phyloP scores from a whole-genome alignment of 2,329 filamentous ascomycete species.

The Talaromyces sp. region DNA sequence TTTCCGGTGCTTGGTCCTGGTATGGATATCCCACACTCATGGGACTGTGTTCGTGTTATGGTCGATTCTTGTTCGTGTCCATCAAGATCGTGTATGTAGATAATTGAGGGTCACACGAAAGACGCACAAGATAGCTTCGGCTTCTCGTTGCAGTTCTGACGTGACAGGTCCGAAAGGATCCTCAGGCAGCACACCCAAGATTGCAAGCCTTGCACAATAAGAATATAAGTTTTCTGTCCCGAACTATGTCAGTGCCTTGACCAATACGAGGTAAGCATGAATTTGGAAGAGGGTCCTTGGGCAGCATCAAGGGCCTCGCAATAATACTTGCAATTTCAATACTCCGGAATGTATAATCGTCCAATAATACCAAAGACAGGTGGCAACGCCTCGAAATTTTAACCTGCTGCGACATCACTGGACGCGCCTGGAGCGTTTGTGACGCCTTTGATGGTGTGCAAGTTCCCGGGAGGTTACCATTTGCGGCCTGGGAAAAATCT shows the following conservation, averaged over 20 bases:
- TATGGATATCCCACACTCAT: background rate
- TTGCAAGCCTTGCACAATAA: background rate
- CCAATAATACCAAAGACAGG: slow-evolving; percentile 16
- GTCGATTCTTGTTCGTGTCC: background rate
- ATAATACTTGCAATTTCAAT: slow-evolving; percentile 2
- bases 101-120: slow-evolving; percentile 1
- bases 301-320: slow-evolving; percentile 9
- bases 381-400: slow-evolving; percentile 5
- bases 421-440: slow-evolving; percentile 13
- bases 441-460: slow-evolving; percentile 9
- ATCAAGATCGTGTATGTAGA: background rate
- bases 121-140: background rate
- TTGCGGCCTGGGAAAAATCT: background rate
- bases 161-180: background rate
- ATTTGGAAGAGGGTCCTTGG: slow-evolving; percentile 1
- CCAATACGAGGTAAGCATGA: slow-evolving; percentile 12
- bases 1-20: background rate
- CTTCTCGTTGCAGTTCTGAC: background rate
- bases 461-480: slow-evolving; percentile 3
- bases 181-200: slow-evolving; percentile 10
- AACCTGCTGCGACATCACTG: slow-evolving; percentile 5
- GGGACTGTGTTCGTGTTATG: background rate
- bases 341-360: slow-evolving; percentile 2
- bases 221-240: background rate
- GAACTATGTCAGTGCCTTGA: background rate